phyloP scores from a whole-genome alignment of 768 basidiomycete species.

The Suillus sp. region DNA sequence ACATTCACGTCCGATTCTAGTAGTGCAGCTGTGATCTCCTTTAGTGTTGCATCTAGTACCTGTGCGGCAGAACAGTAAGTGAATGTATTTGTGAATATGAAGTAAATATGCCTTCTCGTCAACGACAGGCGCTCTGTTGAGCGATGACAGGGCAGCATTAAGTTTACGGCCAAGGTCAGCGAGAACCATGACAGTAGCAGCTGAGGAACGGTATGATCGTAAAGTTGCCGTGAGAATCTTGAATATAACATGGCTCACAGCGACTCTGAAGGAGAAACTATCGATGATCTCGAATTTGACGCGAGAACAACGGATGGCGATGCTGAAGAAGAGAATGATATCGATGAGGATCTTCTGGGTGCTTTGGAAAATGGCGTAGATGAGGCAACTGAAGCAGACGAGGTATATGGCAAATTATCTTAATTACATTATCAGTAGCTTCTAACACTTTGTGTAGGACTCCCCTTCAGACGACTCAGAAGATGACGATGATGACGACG shows the following conservation, averaged over 20 bases:
- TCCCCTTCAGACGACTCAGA: constrained; percentile 64
- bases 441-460: constrained; percentile 41
- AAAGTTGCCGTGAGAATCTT: constrained; percentile 33
- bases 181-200: constrained; percentile 71
- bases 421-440: constrained; percentile 1
- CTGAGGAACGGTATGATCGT: constrained; percentile 20
- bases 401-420: constrained; percentile 47
- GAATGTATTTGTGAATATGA: constrained; percentile 7
- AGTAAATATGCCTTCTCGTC: constrained; percentile 78
- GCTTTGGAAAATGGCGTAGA: constrained; percentile 57
- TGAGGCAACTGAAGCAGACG: constrained; percentile 70
- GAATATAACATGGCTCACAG: constrained; percentile 48
- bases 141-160: constrained; percentile 89
- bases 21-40: constrained; percentile 92
- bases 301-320: constrained; percentile 39
- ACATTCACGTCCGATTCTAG: constrained; percentile 99
- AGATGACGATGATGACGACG: constrained; percentile 60
- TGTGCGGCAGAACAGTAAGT: constrained; percentile 35
- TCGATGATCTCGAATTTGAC: constrained; percentile 63
- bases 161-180: constrained; percentile 93
- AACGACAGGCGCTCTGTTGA: constrained; percentile 82
- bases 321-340: constrained; percentile 51
- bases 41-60: constrained; percentile 93
- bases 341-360: constrained; percentile 63
- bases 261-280: constrained; percentile 66